Percentiles rank a stretch among this genome's conserved stretches.
Conservation (phyloP, 108 stramenopile genomes). For the Stephanodiscus minutulus region DNA sequence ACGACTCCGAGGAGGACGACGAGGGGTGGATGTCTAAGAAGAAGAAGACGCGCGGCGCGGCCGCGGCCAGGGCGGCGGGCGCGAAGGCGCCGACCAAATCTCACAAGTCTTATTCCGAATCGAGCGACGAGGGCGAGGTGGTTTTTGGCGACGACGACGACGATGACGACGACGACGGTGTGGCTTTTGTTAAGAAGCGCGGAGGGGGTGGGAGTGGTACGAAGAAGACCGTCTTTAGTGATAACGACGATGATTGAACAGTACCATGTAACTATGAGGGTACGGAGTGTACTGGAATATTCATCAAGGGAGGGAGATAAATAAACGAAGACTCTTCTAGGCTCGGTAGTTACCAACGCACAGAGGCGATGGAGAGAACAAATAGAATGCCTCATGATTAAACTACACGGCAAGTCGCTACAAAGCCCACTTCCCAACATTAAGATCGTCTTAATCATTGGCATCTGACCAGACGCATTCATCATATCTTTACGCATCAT, state of each 20-base stretch:
- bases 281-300: not conserved
- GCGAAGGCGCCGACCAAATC: constrained; percentile 9
- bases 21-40: constrained; percentile 57
- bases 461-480: not conserved
- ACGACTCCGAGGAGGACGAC: constrained; percentile 67
- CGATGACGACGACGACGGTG: constrained; percentile 52
- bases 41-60: constrained; percentile 40
- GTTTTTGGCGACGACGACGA: constrained; percentile 63
- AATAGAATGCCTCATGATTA: no score
- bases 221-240: constrained; percentile 42
- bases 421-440: no score
- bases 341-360: no score
- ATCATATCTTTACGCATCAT: not conserved
- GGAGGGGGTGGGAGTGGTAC: constrained; percentile 31
- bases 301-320: not conserved
- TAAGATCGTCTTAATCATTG: no score
- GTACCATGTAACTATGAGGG: not conserved
- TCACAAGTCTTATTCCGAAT: constrained; percentile 48
- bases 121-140: constrained; percentile 59
- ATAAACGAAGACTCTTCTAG: no score
- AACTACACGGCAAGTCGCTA: no score
- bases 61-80: constrained; percentile 31
- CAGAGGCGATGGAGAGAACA: no score
- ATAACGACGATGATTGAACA: constrained; percentile 58
- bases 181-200: constrained; percentile 44